Evolutionary conservation across 2,329 filamentous ascomycete species (phyloP).

Genomic region (Venturia pyrina): DNA sequence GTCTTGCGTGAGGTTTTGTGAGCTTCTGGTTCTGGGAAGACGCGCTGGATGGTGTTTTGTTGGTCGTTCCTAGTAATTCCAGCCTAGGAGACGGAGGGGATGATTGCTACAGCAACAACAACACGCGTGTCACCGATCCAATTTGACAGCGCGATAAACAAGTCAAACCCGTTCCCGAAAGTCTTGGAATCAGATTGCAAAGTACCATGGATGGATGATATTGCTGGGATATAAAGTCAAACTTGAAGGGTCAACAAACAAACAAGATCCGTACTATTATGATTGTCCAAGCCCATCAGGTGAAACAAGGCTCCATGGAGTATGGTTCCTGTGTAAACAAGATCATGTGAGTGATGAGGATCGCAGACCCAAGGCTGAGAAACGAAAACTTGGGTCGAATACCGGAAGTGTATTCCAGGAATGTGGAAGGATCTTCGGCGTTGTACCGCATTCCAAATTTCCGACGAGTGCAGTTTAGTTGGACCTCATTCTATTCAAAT

Average conservation of each 20-base stretch:
- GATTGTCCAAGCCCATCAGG: background rate
- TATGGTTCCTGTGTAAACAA: background rate
- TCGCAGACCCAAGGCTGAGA: background rate
- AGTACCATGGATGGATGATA: no score
- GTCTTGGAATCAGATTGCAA: background rate
- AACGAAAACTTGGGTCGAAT: background rate
- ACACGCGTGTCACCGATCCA: background rate
- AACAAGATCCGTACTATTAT: background rate
- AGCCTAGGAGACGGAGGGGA: background rate
- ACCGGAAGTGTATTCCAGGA: background rate
- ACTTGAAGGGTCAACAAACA: background rate
- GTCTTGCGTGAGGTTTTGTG: background rate
- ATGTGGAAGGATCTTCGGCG: background rate
- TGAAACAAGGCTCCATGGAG: background rate
- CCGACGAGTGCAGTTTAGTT: background rate
- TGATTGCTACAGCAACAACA: background rate
- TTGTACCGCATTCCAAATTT: background rate
- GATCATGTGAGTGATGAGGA: background rate
- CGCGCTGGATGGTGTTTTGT: slow-evolving; percentile 1
- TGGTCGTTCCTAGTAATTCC: background rate
- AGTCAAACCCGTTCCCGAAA: background rate
- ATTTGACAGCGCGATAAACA: background rate
- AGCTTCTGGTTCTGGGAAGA: background rate
- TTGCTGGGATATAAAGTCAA: background rate
- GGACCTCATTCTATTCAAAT: background rate